Base-by-base conservation (phyloP, 352 stramenopile genomes). In the Peronosclerospora sorghi region DNA sequence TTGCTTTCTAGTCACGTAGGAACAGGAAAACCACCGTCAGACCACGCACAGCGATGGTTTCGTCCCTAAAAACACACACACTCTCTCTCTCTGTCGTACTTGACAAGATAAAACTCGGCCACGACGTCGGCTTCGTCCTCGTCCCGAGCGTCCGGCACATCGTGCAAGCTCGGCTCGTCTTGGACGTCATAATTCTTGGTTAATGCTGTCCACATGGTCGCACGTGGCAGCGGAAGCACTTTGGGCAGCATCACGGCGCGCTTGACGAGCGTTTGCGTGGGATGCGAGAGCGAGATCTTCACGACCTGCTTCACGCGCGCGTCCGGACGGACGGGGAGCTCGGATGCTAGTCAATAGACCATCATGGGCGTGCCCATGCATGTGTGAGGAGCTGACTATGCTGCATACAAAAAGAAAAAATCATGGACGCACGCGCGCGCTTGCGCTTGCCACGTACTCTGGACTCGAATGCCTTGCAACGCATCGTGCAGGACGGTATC, bases 41-140 rank as follows among this genome's bases (percentile, higher is more conserved):
- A n/a, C n/a, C n/a, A n/a, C n/a, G n/a, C n/a, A n/a, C n/a, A n/a
- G n/a, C n/a, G n/a, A n/a, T n/a, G n/a, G n/a, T n/a, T n/a, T n/a
- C n/a, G n/a, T n/a, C n/a, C n/a, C n/a, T n/a, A n/a, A n/a, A n/a
- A n/a, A n/a, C n/a, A n/a, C n/a, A n/a, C n/a, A n/a, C n/a, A n/a
- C n/a, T n/a, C n/a, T n/a, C n/a, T n/a, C n/a, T 10, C 35, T 15
- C 40, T 18, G 9, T 38, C 71, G 46, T 50, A 89, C 77, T 84
- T 81, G 55, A 86, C 75, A 35, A 93, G 62, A 43, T 95, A 90
- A 35, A 83, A 85, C 59, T 86, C 72, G 1, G 73, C 81, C 43
- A 90, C 66, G 24, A 86, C 69, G 48, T 87, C 85, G 14, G 91
- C 75, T 13, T 80, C 66, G 44, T 95, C 85, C 47, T 95, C 83